Evolutionary conservation across 2,329 filamentous ascomycete genomes (phyloP), one percentile per base, ranked within the genome.

Genomic region (Coniochaeta prunicola): DNA sequence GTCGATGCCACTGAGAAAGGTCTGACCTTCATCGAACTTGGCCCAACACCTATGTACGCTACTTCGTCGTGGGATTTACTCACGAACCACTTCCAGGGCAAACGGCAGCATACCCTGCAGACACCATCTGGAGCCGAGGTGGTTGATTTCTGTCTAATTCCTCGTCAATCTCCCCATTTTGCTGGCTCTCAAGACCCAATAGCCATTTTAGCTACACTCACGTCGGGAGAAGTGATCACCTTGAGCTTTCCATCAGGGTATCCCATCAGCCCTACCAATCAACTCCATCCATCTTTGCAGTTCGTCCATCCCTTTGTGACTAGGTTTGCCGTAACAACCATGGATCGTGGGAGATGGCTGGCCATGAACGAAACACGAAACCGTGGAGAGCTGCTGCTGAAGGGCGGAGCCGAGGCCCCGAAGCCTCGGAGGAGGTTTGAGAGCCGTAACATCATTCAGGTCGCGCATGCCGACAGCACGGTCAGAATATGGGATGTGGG

Each of bases 401-500:
- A 85, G 63, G 94, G 94, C 58, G 94, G 94, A 8, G 88, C 86
- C 1, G 87, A 90, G 69, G 87, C 83, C 1, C 79, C 80, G 5
- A 84, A 86, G 62, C 84, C 87, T 7, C 77, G 90, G 42, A 90
- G 91, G 66, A 80, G 90, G 62, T 92, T 90, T 65, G 92, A 96
- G 67, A 82, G 87, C 61, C 84, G 94, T 54, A 96, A 92, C 59
- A 84, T 97, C 50, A 82, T 96, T 7, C 89, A 93, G 61, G 91
- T 90, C 4, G 88, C 91, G 0, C 93, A 99, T 71, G 91, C 88
- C 3, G 94, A 99, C 72, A 91, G 92, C 57, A 96, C 90, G 0
- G 80, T 99, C n/a, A 82, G 92, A 33, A 78, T 97, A 7, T 99
- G 92, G 92, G 94, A 99, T 72, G 85, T 88, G 21, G 94, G 94